Evolutionary conservation across 352 stramenopile genomes (phyloP).

Genomic region (Thalassiosira hispida): DNA sequence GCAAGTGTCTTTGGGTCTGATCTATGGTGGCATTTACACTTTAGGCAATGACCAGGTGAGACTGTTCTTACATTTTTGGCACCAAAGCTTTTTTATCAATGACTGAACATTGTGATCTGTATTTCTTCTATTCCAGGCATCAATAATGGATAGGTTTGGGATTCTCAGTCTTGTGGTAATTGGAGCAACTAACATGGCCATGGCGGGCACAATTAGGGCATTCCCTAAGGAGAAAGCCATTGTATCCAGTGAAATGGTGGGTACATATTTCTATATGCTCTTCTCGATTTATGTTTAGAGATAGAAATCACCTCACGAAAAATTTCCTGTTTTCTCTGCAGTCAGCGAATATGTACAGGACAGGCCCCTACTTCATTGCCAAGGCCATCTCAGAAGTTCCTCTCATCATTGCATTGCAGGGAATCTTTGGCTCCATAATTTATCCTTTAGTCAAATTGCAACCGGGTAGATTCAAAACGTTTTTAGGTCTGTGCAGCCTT

Average conservation of each 20-base stretch:
- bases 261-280: not conserved
- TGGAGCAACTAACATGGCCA: constrained; percentile 81
- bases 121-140: constrained; percentile 43
- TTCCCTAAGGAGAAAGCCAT: constrained; percentile 86
- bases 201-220: constrained; percentile 76
- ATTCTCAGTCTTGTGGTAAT: constrained; percentile 84
- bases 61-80: constrained; percentile 3
- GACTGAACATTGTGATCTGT: constrained; percentile 6
- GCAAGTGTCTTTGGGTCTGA: constrained; percentile 76
- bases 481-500: constrained; percentile 75
- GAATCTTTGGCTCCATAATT: constrained; percentile 78
- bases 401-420: constrained; percentile 49
- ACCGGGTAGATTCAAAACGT: constrained; percentile 69
- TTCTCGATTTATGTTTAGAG: not conserved
- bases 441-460: constrained; percentile 77
- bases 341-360: constrained; percentile 74
- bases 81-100: not conserved
- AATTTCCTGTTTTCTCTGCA: not conserved
- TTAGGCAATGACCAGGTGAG: constrained; percentile 70
- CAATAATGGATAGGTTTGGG: constrained; percentile 83
- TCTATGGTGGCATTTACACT: constrained; percentile 84
- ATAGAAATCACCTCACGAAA: constrained; percentile 4
- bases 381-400: constrained; percentile 85
- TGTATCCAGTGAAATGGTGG: constrained; percentile 67
- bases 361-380: constrained; percentile 83